phyloP scores from a whole-genome alignment of 2,329 filamentous ascomycete genomes.

The Stachybotrys echinatus region DNA sequence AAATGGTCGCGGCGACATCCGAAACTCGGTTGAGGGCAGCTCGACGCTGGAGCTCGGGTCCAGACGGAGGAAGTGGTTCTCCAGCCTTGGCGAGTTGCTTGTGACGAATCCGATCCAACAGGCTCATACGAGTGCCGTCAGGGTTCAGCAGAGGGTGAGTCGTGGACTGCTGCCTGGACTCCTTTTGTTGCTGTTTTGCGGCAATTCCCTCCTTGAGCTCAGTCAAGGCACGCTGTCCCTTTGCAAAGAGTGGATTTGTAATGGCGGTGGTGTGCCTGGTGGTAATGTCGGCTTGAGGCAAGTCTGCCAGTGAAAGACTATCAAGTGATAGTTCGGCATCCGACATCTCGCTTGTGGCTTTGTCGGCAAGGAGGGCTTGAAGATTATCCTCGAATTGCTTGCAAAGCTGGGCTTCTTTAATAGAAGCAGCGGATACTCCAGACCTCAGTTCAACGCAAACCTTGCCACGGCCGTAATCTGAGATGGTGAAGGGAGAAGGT shows the following conservation, averaged over 20 bases:
- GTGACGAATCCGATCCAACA: conserved; percentile 70
- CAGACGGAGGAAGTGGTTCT: conserved; percentile 52
- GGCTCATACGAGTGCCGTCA: conserved; percentile 52
- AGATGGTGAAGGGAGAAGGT: conserved; percentile 35
- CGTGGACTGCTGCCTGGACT: conserved; percentile 27
- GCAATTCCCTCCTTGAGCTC: conserved; percentile 61
- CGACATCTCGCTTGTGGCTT: conserved; percentile 20
- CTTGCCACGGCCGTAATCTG: conserved; percentile 48
- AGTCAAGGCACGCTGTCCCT: conserved; percentile 64
- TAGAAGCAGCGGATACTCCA: conserved; percentile 25
- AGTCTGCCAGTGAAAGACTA: conserved; percentile 44
- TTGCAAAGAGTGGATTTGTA: conserved; percentile 53
- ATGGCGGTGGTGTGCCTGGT: conserved; percentile 28
- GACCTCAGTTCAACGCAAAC: conserved; percentile 54
- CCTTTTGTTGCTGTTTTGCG: conserved; percentile 43
- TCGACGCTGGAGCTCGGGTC: conserved; percentile 53
- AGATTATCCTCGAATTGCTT: conserved; percentile 49
- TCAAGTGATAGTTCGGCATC: conserved; percentile 44
- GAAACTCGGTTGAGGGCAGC: conserved; percentile 61
- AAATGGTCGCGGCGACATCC: conserved; percentile 64
- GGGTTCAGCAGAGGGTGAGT: conserved; percentile 29
- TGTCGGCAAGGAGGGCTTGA: conserved; percentile 34
- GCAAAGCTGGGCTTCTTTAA: conserved; percentile 49
- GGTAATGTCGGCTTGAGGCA: conserved; percentile 29
- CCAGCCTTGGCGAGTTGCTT: conserved; percentile 58